These are phyloP conservation scores for Exidia glandulosa DNA, from an alignment of 768 basidiomycete genomes.

Conservation along the genomic window DNA sequence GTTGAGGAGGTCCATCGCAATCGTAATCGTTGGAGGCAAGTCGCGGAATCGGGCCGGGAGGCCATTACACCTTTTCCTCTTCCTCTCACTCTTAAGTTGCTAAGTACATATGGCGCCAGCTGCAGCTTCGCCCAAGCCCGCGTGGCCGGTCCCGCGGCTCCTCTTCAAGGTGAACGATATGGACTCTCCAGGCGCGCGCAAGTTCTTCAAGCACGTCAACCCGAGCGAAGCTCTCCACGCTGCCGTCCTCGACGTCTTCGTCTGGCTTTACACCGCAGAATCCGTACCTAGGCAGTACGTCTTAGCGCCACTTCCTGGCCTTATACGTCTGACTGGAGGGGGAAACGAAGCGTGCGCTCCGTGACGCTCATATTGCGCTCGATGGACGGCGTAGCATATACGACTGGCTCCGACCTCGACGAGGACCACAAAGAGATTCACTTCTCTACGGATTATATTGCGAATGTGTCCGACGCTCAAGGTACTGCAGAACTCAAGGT, in stretches of 20 bases:
- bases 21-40: too few relatives aligned
- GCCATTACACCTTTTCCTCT: too few relatives aligned
- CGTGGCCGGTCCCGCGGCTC: constrained; percentile 51
- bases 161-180: constrained; percentile 49
- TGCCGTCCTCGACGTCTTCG: constrained; percentile 28
- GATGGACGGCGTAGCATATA: constrained; percentile 64
- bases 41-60: too few relatives aligned
- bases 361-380: constrained; percentile 10
- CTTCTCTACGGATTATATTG: constrained; percentile 56
- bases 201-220: constrained; percentile 44
- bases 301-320: background rate
- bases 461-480: constrained; percentile 4
- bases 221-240: constrained; percentile 21
- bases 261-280: constrained; percentile 32
- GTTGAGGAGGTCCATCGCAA: background rate
- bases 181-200: constrained; percentile 40
- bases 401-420: constrained; percentile 34
- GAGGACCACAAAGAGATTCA: constrained; percentile 59
- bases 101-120: too few relatives aligned
- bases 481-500: constrained; percentile 6
- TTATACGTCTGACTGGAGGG: background rate
- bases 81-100: too few relatives aligned
- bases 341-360: constrained; percentile 8
- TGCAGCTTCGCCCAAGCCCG: too few relatives aligned
- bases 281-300: constrained; percentile 33